Conservation (phyloP, 106 monocot genomes). For the Dioscorea dumetorum region DNA sequence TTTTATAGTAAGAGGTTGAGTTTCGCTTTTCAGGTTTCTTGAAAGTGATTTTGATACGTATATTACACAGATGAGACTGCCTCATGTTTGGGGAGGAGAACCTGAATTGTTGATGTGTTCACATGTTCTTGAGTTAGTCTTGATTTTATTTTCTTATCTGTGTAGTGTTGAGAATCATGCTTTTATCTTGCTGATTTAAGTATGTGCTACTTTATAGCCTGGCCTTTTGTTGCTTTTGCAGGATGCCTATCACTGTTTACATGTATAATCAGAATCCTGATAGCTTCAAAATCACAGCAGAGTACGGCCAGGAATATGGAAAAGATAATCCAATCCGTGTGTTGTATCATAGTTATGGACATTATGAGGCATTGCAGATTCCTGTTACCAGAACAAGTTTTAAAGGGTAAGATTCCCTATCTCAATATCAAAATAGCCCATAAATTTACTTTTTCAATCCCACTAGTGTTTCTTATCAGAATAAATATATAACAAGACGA, state of each 20-base stretch:
- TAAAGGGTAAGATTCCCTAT: conserved; percentile 21
- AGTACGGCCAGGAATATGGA: conserved; percentile 71
- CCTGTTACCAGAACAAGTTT: conserved; percentile 23
- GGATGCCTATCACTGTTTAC: conserved; percentile 68
- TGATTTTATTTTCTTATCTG: not conserved
- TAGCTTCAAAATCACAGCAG: conserved; percentile 41
- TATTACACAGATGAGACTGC: conserved; percentile 49
- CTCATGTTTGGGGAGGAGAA: conserved; percentile 74
- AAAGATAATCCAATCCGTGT: conserved; percentile 55
- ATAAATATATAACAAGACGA: too few species aligned
- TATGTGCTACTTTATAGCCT: too few species aligned
- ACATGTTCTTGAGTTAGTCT: conserved; percentile 55
- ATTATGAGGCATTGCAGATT: conserved; percentile 52
- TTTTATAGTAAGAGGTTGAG: not conserved
- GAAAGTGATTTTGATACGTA: conserved; percentile 67
- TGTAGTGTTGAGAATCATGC: too few species aligned
- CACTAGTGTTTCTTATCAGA: too few species aligned
- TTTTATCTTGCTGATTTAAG: too few species aligned
- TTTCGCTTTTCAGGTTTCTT: conserved; percentile 39
- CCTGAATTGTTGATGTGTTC: conserved; percentile 75
- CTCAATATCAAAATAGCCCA: too few species aligned
- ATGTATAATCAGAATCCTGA: conserved; percentile 33
- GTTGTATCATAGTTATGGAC: conserved; percentile 67
- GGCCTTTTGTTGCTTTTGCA: conserved; percentile 8
- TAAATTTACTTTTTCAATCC: too few species aligned